Conservation (phyloP, 164 flowering plant genomes). For the Warburgia ugandensis region DNA sequence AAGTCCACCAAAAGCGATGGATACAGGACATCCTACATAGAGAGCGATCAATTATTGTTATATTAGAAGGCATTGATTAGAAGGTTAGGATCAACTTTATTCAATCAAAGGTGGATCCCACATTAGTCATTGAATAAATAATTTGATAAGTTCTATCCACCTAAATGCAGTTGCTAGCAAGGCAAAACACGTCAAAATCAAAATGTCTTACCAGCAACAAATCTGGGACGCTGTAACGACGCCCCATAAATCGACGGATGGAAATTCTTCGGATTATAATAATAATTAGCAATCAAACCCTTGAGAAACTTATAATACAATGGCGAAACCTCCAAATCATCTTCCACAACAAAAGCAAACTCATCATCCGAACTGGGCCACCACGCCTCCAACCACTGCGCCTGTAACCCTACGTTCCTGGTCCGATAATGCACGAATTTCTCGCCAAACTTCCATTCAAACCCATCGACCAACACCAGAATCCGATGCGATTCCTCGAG, state of each 20-base stretch:
- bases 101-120: too few relatives aligned
- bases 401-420: slow-evolving; percentile 79
- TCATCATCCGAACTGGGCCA: slow-evolving; percentile 85
- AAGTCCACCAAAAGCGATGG: too few relatives aligned
- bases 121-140: too few relatives aligned
- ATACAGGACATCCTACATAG: too few relatives aligned
- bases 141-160: too few relatives aligned
- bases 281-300: slow-evolving; percentile 51
- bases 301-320: slow-evolving; percentile 64
- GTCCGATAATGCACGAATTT: slow-evolving; percentile 87
- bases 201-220: slow-evolving; percentile 72
- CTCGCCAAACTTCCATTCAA: slow-evolving; percentile 60
- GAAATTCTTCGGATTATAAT: slow-evolving; percentile 61
- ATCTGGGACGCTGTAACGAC: slow-evolving; percentile 86
- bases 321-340: slow-evolving; percentile 87
- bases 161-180: too few relatives aligned
- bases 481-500: slow-evolving; percentile 41
- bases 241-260: slow-evolving; percentile 75
- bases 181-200: neutral
- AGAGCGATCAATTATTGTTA: too few relatives aligned
- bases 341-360: slow-evolving; percentile 91
- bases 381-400: slow-evolving; percentile 98
- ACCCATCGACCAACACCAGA: slow-evolving; percentile 65
- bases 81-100: too few relatives aligned
- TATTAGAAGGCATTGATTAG: too few relatives aligned